Base-by-base conservation (phyloP, 768 basidiomycete species). In the Suillus decipiens region DNA sequence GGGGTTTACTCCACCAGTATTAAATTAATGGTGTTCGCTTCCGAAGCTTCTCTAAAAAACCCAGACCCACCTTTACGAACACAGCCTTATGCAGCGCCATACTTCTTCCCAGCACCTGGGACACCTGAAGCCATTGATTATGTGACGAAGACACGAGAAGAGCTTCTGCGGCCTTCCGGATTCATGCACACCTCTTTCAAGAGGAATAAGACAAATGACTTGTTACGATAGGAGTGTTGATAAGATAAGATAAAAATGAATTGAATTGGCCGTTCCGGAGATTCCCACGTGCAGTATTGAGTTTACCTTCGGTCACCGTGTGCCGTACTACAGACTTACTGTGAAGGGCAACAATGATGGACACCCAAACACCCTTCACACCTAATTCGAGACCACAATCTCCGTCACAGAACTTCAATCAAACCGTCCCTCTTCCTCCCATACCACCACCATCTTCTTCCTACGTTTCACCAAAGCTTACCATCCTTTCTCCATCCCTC, bases 61-160 rank as follows among this genome's bases (percentile, higher is more conserved):
- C 11, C 63, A 39, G 31, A 17, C 11, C 36, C 67, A 24, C 71
- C 81, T 24, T 48, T 28, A 37, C 81, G 82, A 9, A 88, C 87
- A 2, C 78, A 84, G 56, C 87, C 88, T 3, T 89, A 88, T 66
- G 82, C 84, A 62, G 86, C 86, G 5, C 86, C 87, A 2, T 88
- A 86, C 69, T 87, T 85, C 73, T 83, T 84, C 67, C 81, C 84
- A 22, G 74, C 79, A 7, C 87, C 87, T 2, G 68, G 69, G 2
- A 75, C 78, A 0, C 77, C 74, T 0, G 73, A 70, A n/a, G 78
- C 78, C 1, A 65, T 65, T 12, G 74, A 67, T 34, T 79, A 79
- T 61, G 67, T 74, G 2, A 70, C 64, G 36, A 63, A 67, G 37
- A 66, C 67, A 8, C 72, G 66, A 15, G 61, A 68, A 48, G 66